Evolutionary conservation across 2,329 filamentous ascomycete species (phyloP), one percentile per base, ranked within the genome.

Genomic region (Mollisia scopiformis): DNA sequence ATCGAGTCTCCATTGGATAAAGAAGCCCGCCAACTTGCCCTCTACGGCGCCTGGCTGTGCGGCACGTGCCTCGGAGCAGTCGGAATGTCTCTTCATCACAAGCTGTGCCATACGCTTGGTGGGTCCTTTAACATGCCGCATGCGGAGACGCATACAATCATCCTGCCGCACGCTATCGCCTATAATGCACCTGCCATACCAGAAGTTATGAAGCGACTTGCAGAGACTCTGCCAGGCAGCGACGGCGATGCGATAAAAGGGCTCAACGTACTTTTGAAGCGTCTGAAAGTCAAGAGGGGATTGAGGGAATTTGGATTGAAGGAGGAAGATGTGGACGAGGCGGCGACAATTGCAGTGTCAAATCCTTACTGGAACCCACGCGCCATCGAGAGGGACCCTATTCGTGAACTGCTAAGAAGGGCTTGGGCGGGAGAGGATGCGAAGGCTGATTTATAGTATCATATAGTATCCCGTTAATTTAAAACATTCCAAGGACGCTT

Each of bases 41-140:
- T 84, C 1, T 88, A 88, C 68, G 87, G 86, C 23, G 86, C 87
- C 37, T 89, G 85, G 84, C 80, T 89, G 1, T 88, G 85, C 66
- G 85, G 85, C 31, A 80, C 78, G 25, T 87, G 84, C 66, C 77
- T 88, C 1, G 86, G 85, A 6, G 82, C 76, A 60, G 83, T 85
- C 2, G 80, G 80, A 56, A 88, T 89, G 84, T 80, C 84, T 2
- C 79, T 89, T 14, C 87, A 89, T 69, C 87, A 89, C 73, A 90
- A 89, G 71, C 79, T 90, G 1, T 88, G 86, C 74, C 87, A 89
- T 69, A 84, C 83, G 0, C 76, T 89, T 1, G 87, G 86, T 25
- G 87, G 87, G 7, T 83, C 79, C 66, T 87, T 89, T 72, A 81
- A 84, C 62, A 78, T 90, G 6, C 85, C 87, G 0, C 86, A 90